A percentile compares a stretch with the other conserved stretches of the same genome.
These are phyloP conservation scores for Condylostoma magnum DNA, from an alignment of 169 alveolate genomes.

Conservation along the genomic window DNA sequence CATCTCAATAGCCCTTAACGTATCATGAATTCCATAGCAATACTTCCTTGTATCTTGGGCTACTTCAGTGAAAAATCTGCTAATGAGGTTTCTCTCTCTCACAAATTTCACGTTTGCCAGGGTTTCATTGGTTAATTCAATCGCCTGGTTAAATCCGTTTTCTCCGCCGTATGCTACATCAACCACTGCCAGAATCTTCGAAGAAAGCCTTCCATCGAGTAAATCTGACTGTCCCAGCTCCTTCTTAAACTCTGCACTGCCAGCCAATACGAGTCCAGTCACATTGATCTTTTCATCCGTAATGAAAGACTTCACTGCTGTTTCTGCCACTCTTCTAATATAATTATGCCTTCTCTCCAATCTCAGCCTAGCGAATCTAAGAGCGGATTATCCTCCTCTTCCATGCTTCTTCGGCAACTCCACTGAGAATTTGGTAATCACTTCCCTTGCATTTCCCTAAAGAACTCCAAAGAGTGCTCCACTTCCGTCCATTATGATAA, in stretches of 20 bases:
- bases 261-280: conserved; percentile 93
- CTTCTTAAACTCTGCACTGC: conserved; percentile 98
- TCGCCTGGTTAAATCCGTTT: conserved; percentile 98
- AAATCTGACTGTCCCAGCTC: conserved; percentile 91
- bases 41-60: conserved; percentile 97
- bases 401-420: conserved; percentile 99
- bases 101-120: conserved; percentile 86
- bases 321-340: conserved; percentile 97
- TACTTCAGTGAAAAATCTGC: conserved; percentile 95
- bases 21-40: conserved; percentile 96
- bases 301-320: conserved; percentile 94
- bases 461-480: conserved; percentile 97
- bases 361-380: conserved; percentile 98
- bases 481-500: conserved; percentile 97
- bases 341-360: conserved; percentile 98
- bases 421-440: conserved; percentile 93
- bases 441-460: conserved; percentile 92
- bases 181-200: conserved; percentile 92
- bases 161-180: conserved; percentile 99
- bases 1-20: conserved; percentile 91
- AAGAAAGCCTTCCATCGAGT: conserved; percentile 94
- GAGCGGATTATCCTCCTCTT: conserved; percentile 99
- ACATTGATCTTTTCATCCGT: conserved; percentile 90
- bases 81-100: conserved; percentile 86
- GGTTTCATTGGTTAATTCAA: conserved; percentile 94